Base-by-base conservation (phyloP, 352 stramenopile species). In the Phytophthora kernoviae region DNA sequence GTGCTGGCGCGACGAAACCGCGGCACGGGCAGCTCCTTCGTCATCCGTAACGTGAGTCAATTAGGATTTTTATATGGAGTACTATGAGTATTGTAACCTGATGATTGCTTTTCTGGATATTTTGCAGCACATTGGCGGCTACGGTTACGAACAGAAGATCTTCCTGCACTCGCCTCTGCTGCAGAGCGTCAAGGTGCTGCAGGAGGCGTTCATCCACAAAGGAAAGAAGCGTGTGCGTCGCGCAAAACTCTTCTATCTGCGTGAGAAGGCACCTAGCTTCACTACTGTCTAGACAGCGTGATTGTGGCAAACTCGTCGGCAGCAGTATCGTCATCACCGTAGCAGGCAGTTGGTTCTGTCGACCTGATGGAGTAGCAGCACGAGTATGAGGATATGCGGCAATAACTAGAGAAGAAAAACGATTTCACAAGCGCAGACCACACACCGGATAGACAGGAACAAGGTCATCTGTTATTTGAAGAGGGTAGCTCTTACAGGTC, bases 201-300 rank as follows among this genome's bases (percentile, higher is more conserved):
- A 96, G 71, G 68, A 94, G 60, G 89, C 87, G 48, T 97, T 94
- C 69, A 94, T 97, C 70, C 85, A 94, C 68, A 94, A 94, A 71
- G 89, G 89, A 67, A 91, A 94, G 80, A 97, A 97, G 80, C 81
- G 88, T 27, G 88, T 96, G 61, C 85, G 89, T 49, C 83, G 90
- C 54, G 81, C 84, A 64, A 97, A 91, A 58, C 79, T 97, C 45
- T 96, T 94, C 70, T 97, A 97, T 71, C 69, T 96, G 68, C 75
- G 81, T 42, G 84, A 96, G 50, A 94, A 94, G 69, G 79, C 79
- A 24, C 84, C 84, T 32, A 90, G 77, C 50, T 81, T 94, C 58
- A 92, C 84, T 24, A 94, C 84, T 24, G 81, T 94, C 40, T 94
- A 91, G 55, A 18, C 30, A 45, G 14, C 39, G 43, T 39, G n/a